Conservation (phyloP, 768 basidiomycete genomes). For the Lyophyllum decastes region DNA sequence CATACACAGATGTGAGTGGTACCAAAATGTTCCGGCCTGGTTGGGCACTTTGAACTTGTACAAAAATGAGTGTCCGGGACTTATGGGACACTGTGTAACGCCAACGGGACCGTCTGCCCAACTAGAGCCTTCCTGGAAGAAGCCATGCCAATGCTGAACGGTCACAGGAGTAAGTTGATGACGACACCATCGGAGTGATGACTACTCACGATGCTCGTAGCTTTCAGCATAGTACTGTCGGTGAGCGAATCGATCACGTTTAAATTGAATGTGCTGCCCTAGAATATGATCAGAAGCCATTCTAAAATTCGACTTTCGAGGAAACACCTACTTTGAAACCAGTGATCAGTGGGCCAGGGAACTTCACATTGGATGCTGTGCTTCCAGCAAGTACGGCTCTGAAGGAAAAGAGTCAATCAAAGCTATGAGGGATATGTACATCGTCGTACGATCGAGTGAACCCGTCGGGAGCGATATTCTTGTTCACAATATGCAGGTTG, state of each 20-base stretch:
- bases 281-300: neutral
- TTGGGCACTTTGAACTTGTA: constrained; percentile 34
- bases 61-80: constrained; percentile 33
- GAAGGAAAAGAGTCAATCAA: neutral
- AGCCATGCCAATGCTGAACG: constrained; percentile 48
- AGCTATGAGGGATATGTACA: neutral
- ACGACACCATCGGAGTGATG: too few relatives aligned
- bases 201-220: constrained; percentile 52
- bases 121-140: constrained; percentile 37
- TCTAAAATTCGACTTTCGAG: neutral
- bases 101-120: constrained; percentile 38
- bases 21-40: constrained; percentile 28
- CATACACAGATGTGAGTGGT: constrained; percentile 25
- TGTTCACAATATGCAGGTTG: constrained; percentile 41
- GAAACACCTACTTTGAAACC: constrained; percentile 30
- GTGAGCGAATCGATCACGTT: constrained; percentile 49
- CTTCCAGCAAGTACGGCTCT: constrained; percentile 27
- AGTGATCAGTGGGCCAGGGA: constrained; percentile 25
- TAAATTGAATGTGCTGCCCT: constrained; percentile 45
- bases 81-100: constrained; percentile 44
- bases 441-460: constrained; percentile 26
- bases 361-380: constrained; percentile 2
- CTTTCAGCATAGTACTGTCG: constrained; percentile 49
- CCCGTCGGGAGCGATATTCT: constrained; percentile 48
- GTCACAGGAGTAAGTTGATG: too few relatives aligned